Percentiles rank a stretch among this genome's conserved stretches.
phyloP scores from a whole-genome alignment of 148 eudicot genomes.

The Tetragonia tetragonoides region DNA sequence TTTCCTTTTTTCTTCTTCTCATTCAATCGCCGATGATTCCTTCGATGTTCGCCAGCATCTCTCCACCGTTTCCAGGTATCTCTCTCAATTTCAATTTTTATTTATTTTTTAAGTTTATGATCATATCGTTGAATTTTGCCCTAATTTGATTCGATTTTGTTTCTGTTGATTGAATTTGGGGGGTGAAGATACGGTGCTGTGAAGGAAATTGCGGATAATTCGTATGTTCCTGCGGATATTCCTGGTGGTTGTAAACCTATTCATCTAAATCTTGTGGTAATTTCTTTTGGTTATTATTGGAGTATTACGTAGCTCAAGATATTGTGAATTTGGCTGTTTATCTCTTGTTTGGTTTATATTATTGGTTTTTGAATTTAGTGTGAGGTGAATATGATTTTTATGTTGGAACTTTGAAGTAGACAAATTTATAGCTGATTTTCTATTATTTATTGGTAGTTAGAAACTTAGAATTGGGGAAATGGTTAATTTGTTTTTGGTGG shows the following conservation, averaged over 20 bases:
- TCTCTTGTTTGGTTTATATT: too few relatives aligned
- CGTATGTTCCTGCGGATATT: conserved; percentile 48
- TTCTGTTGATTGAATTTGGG: neutral
- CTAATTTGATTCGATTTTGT: neutral
- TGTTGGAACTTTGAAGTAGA: too few relatives aligned
- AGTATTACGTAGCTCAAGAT: neutral
- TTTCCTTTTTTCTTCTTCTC: conserved; percentile 22
- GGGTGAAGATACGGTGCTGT: conserved; percentile 61
- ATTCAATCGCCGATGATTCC: conserved; percentile 37
- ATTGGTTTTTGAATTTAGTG: too few relatives aligned
- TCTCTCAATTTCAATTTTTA: neutral
- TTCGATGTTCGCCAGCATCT: conserved; percentile 87
- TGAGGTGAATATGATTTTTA: too few relatives aligned
- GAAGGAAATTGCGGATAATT: conserved; percentile 49
- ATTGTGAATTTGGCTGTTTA: neutral
- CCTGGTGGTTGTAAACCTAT: conserved; percentile 79
- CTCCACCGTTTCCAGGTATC: conserved; percentile 76
- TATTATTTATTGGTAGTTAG: too few relatives aligned
- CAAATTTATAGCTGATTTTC: too few relatives aligned
- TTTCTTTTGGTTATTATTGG: neutral
- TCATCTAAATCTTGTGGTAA: conserved; percentile 96
- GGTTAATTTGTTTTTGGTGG: too few relatives aligned
- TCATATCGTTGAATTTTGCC: neutral
- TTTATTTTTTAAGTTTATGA: neutral
- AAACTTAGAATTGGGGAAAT: too few relatives aligned